Evolutionary conservation across 306 rosid species (phyloP).

Genomic region (Phaseolus lunatus): DNA sequence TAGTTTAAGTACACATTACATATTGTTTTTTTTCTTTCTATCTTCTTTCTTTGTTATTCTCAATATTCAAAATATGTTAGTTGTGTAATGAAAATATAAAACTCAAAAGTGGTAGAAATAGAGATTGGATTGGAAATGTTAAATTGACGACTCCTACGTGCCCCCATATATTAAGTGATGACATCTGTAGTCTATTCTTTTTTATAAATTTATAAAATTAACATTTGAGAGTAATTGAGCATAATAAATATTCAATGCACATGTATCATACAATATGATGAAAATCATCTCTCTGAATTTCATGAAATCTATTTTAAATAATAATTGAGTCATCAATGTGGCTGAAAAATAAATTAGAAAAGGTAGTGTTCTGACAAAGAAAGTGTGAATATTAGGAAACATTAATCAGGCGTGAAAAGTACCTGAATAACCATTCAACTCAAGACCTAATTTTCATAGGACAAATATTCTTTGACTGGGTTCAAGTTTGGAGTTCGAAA

Average conservation of each 20-base stretch:
- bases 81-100: conserved; percentile 28
- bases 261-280: not conserved
- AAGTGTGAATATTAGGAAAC: not conserved
- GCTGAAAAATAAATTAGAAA: not conserved
- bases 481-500: too few relatives aligned
- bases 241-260: not conserved
- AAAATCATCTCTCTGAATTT: not conserved
- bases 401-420: not conserved
- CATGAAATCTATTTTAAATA: not conserved
- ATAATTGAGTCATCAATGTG: not conserved
- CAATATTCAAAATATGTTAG: not conserved
- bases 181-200: not conserved
- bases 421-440: too few relatives aligned
- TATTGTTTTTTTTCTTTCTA: not conserved
- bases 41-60: not conserved
- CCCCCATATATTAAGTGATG: not conserved
- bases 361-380: not conserved
- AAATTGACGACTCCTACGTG: not conserved
- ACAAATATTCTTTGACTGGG: too few relatives aligned
- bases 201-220: not conserved
- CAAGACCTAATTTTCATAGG: too few relatives aligned
- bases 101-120: not conserved
- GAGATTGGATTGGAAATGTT: not conserved
- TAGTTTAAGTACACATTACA: conserved; percentile 1
- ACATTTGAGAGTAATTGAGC: not conserved